Evolutionary conservation across 768 basidiomycete genomes (phyloP).

Genomic region (Hericium coralloides): DNA sequence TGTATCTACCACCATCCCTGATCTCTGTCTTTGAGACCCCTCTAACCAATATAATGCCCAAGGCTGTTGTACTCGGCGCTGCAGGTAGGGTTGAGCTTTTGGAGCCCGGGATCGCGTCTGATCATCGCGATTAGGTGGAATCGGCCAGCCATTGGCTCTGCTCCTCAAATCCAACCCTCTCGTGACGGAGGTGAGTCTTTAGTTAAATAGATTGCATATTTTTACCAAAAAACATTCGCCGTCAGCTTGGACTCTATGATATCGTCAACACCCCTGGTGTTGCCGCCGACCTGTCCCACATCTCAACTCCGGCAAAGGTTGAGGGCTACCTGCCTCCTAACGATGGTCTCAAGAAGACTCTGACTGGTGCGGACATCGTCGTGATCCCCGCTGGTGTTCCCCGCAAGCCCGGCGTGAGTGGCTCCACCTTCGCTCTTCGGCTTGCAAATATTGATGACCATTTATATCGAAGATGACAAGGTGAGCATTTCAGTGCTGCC

Average conservation of each 20-base stretch:
- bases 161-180: slow-evolving; percentile 81
- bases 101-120: slow-evolving; percentile 1
- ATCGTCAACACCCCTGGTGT: slow-evolving; percentile 98
- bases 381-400: slow-evolving; percentile 97
- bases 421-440: background rate
- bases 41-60: slow-evolving; percentile 35
- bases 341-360: slow-evolving; percentile 73
- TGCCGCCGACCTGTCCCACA: slow-evolving; percentile 90
- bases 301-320: slow-evolving; percentile 81
- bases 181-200: slow-evolving; percentile 55
- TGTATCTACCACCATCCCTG: background rate
- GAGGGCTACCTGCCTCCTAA: slow-evolving; percentile 72
- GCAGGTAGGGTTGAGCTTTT: slow-evolving; percentile 45
- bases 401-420: slow-evolving; percentile 83
- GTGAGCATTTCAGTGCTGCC: slow-evolving; percentile 21
- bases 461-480: slow-evolving; percentile 36
- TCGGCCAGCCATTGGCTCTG: slow-evolving; percentile 92
- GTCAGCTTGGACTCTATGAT: slow-evolving; percentile 83
- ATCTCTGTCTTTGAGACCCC: background rate
- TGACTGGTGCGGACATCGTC: slow-evolving; percentile 83
- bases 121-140: slow-evolving; percentile 56
- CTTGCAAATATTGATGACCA: slow-evolving; percentile 1
- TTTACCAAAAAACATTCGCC: background rate
- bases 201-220: background rate
- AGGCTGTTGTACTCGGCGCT: slow-evolving; percentile 95